Base-by-base conservation (phyloP, 139 green algal genomes). In the Chlorella sp. region DNA sequence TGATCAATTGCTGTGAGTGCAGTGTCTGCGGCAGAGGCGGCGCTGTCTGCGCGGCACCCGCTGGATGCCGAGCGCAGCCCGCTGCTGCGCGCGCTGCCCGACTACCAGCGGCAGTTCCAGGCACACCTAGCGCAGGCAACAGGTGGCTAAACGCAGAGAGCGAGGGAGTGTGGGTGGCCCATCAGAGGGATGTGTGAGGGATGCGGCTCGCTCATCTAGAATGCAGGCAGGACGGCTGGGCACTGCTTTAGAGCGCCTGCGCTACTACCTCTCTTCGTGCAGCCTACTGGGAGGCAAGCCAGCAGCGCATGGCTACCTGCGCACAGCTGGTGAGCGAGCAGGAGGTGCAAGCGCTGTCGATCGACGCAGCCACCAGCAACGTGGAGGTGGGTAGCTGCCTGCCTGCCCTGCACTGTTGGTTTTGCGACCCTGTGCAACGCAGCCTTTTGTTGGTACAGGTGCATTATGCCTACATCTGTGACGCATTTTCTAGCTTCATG, bases 381-480 rank as follows among this genome's bases (percentile, higher is more conserved):
- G 93, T 98, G 76, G 93, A 97, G 76, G n/a, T n/a, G n/a, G n/a
- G n/a, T n/a, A n/a, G n/a, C n/a, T n/a, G n/a, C n/a, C n/a, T n/a
- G n/a, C 72, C n/a, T n/a, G n/a, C n/a, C n/a, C n/a, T n/a, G n/a
- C n/a, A n/a, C n/a, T n/a, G n/a, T n/a, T n/a, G n/a, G n/a, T n/a
- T n/a, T n/a, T n/a, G n/a, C n/a, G n/a, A n/a, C n/a, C n/a, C n/a
- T n/a, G n/a, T n/a, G n/a, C n/a, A n/a, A n/a, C n/a, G n/a, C n/a
- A n/a, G n/a, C n/a, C n/a, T n/a, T n/a, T n/a, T n/a, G n/a, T n/a
- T n/a, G n/a, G n/a, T n/a, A n/a, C n/a, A n/a, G n/a, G 41, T 79
- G n/a, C 94, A 98, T 82, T 97, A 94, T 75, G 81, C 73, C 8
- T 89, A 92, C 79, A 96, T 98, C 68, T 82, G 72, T 25, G 38